These are phyloP conservation scores for Cinnamomum chago DNA, from an alignment of 164 flowering plant species.

Conservation along the genomic window DNA sequence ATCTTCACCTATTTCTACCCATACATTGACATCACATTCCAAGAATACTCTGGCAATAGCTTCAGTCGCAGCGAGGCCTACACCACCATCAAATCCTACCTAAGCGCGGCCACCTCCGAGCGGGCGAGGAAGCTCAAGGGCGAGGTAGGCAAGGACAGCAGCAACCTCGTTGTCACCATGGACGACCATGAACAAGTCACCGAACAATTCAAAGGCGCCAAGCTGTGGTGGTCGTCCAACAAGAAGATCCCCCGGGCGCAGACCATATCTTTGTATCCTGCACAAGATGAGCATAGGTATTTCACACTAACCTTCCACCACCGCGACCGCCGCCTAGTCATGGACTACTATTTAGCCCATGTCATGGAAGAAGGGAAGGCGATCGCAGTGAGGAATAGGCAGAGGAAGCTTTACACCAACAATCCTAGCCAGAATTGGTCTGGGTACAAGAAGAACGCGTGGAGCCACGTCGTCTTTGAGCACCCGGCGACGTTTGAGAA, in stretches of 20 bases:
- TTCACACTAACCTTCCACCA: conserved; percentile 48
- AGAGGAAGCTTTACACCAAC: conserved; percentile 57
- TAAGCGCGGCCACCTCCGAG: conserved; percentile 32
- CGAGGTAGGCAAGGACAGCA: conserved; percentile 31
- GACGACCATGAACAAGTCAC: conserved; percentile 51
- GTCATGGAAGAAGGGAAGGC: conserved; percentile 45
- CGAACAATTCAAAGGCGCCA: conserved; percentile 42
- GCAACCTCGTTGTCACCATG: conserved; percentile 38
- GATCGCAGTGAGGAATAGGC: conserved; percentile 32
- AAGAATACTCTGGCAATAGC: conserved; percentile 41
- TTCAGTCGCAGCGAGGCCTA: conserved; percentile 49
- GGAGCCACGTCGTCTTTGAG: conserved; percentile 54
- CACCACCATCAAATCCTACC: conserved; percentile 46
- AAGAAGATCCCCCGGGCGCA: conserved; percentile 4
- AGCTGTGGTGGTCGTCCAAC: conserved; percentile 41
- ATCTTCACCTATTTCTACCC: conserved; percentile 29
- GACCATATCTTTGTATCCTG: conserved; percentile 15
- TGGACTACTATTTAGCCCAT: conserved; percentile 37
- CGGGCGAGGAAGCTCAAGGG: conserved; percentile 49
- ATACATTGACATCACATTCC: conserved; percentile 41
- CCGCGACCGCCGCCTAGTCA: conserved; percentile 32
- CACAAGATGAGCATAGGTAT: conserved; percentile 25
- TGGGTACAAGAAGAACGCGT: conserved; percentile 28
- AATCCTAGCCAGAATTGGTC: conserved; percentile 24
- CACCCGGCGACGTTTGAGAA: conserved; percentile 60